Percentiles rank a stretch among this genome's conserved stretches.
Evolutionary conservation across 1,139 yeast species (phyloP).

Genomic region (Yamadazyma taylorii): DNA sequence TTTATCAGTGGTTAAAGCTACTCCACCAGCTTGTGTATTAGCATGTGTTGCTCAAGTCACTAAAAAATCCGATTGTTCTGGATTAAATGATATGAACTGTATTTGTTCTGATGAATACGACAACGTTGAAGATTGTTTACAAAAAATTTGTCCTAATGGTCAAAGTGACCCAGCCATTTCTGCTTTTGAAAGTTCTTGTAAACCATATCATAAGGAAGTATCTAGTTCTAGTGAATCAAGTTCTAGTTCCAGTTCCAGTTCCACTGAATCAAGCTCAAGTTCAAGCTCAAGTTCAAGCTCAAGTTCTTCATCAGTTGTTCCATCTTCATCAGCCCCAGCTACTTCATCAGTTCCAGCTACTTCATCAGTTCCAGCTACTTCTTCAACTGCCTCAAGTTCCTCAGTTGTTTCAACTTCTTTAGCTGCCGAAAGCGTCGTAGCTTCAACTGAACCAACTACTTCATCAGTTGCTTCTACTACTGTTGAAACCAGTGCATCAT

Average conservation of each 20-base stretch:
- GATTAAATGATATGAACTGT: slow-evolving; percentile 64
- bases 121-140: slow-evolving; percentile 59
- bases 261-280: slow-evolving; percentile 20
- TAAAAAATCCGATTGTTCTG: slow-evolving; percentile 53
- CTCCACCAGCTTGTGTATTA: slow-evolving; percentile 87
- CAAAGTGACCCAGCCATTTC: slow-evolving; percentile 55
- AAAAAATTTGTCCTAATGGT: slow-evolving; percentile 63
- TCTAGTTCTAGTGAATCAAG: slow-evolving; percentile 23
- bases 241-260: slow-evolving; percentile 28
- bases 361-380: slow-evolving; percentile 18
- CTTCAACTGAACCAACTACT: slow-evolving; percentile 16
- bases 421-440: slow-evolving; percentile 13
- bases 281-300: background rate
- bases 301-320: slow-evolving; percentile 17
- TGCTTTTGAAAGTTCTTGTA: slow-evolving; percentile 57
- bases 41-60: slow-evolving; percentile 81
- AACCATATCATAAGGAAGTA: slow-evolving; percentile 28
- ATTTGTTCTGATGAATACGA: slow-evolving; percentile 56
- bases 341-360: slow-evolving; percentile 20
- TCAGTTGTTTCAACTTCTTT: slow-evolving; percentile 17
- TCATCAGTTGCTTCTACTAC: slow-evolving; percentile 23
- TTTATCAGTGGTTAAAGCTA: slow-evolving; percentile 58
- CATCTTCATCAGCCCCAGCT: slow-evolving; percentile 16
- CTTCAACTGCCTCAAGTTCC: slow-evolving; percentile 18
- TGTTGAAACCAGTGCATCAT: slow-evolving; percentile 16